Percentiles rank a stretch among this genome's conserved stretches.
These are phyloP conservation scores for Chloris gayana DNA, from an alignment of 176 grass and related monocot species.

Conservation along the genomic window DNA sequence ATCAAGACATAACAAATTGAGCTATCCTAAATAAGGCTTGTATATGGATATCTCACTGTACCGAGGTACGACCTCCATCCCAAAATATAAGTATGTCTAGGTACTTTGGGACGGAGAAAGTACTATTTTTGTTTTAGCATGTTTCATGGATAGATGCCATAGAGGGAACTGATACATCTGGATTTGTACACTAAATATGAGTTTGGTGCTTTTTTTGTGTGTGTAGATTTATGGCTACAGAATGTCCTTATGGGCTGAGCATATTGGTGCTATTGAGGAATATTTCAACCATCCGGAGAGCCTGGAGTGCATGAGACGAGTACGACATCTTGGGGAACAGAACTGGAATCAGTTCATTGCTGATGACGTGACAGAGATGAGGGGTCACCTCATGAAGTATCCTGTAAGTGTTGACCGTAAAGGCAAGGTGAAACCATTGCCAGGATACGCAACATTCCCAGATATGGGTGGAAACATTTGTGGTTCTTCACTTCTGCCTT, in stretches of 20 bases:
- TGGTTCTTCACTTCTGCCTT: too few relatives aligned
- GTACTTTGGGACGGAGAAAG: too few relatives aligned
- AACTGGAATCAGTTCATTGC: conserved; percentile 69
- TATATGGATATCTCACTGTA: too few relatives aligned
- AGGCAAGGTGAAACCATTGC: conserved; percentile 67
- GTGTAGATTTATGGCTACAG: conserved; percentile 82
- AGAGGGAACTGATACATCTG: too few relatives aligned
- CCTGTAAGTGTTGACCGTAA: conserved; percentile 64
- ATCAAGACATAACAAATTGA: not conserved
- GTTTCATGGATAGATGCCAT: too few relatives aligned
- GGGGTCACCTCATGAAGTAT: conserved; percentile 79
- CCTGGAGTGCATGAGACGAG: conserved; percentile 66
- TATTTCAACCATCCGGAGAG: conserved; percentile 67
- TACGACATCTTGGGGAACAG: conserved; percentile 53
- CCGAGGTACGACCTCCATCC: too few relatives aligned
- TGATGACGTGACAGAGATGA: conserved; percentile 65
- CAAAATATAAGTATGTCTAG: too few relatives aligned
- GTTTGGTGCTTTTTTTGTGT: not conserved
- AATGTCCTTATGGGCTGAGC: conserved; percentile 94
- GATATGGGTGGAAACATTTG: too few relatives aligned
- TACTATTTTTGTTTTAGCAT: conserved; percentile 1
- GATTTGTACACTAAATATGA: not conserved
- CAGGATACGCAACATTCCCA: conserved; percentile 55
- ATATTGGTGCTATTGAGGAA: conserved; percentile 63
- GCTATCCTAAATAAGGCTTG: not conserved